A percentile compares a stretch with the other conserved stretches of the same genome.
phyloP scores from a whole-genome alignment of 306 rosid genomes.

The Trichosanthes cucumerina region DNA sequence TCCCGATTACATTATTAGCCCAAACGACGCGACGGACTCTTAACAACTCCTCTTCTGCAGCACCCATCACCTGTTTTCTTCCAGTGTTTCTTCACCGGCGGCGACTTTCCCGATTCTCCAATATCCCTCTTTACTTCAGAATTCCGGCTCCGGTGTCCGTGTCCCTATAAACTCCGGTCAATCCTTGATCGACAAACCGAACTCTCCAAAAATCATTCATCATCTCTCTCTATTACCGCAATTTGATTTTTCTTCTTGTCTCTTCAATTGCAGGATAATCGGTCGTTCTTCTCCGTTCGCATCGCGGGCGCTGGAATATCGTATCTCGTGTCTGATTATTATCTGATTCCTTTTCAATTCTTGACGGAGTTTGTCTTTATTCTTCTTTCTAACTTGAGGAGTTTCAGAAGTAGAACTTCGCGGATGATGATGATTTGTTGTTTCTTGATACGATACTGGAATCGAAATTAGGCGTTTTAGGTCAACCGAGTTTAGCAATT shows the following conservation, averaged over 20 bases:
- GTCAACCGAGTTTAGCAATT: background rate
- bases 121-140: background rate
- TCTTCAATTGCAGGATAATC: conserved; percentile 1
- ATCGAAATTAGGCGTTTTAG: background rate
- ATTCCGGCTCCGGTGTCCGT: background rate
- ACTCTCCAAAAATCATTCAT: conserved; percentile 3
- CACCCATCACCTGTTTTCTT: conserved; percentile 4
- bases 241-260: background rate
- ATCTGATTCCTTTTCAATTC: background rate
- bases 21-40: conserved; percentile 38
- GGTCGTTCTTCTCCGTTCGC: background rate
- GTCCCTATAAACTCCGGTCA: background rate
- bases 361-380: background rate
- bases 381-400: background rate
- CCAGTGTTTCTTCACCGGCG: conserved; percentile 11
- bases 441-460: background rate
- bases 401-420: background rate
- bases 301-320: background rate
- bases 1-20: conserved; percentile 27
- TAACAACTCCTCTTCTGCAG: conserved; percentile 15
- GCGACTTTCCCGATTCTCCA: background rate
- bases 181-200: background rate
- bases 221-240: background rate
- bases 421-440: background rate
- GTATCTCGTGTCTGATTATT: background rate